Percentiles rank a stretch among this genome's conserved stretches.
phyloP scores from a whole-genome alignment of 331 rosid genomes.

The Dryas integrifolia region DNA sequence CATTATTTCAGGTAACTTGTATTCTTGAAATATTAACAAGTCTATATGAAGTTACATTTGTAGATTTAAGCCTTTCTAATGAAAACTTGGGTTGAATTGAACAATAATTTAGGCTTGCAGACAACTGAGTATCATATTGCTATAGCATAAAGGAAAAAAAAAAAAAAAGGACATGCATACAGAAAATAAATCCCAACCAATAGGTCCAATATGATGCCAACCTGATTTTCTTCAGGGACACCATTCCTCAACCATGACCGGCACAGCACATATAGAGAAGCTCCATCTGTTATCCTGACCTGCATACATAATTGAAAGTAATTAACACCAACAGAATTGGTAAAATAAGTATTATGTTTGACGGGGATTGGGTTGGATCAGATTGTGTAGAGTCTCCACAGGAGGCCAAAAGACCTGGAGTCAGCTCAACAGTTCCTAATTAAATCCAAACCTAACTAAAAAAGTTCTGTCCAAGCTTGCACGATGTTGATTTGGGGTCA shows the following conservation, averaged over 20 bases:
- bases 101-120: neutral
- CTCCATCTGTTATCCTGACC: slow-evolving; percentile 71
- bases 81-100: neutral
- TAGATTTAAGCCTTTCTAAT: neutral
- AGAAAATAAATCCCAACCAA: neutral
- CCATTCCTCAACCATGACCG: slow-evolving; percentile 89
- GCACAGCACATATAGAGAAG: slow-evolving; percentile 76
- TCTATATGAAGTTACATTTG: neutral
- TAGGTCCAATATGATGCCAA: slow-evolving; percentile 28
- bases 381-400: neutral
- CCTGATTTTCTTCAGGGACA: slow-evolving; percentile 62
- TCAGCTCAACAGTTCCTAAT: neutral
- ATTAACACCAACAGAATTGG: slow-evolving; percentile 4
- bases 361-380: neutral
- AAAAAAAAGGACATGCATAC: slow-evolving; percentile 10
- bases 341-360: neutral
- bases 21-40: neutral
- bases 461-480: neutral
- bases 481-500: neutral
- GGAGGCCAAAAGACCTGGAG: neutral
- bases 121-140: neutral
- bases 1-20: neutral
- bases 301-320: slow-evolving; percentile 32
- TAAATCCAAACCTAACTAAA: neutral
- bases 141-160: neutral